These are phyloP conservation scores for Lecanosticta acicola DNA, from an alignment of 2,329 filamentous ascomycete species.

Conservation along the genomic window DNA sequence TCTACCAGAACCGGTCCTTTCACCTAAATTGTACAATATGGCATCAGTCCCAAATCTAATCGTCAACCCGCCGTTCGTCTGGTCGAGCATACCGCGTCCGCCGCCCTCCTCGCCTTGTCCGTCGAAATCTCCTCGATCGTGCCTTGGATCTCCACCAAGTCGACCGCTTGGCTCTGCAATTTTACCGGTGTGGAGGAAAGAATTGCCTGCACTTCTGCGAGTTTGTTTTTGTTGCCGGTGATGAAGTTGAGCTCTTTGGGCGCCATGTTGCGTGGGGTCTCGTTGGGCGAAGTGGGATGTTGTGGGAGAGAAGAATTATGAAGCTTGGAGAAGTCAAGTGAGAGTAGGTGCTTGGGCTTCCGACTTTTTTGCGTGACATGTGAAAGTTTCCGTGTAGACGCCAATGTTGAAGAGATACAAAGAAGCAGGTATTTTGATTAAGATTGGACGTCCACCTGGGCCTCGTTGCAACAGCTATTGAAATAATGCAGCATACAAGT, in stretches of 20 bases:
- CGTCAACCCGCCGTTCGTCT: too few species aligned
- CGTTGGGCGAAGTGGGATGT: constrained; percentile 1
- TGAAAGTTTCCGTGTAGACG: neutral
- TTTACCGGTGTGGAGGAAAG: constrained; percentile 64
- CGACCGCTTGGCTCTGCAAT: constrained; percentile 67
- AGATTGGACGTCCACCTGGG: too few species aligned
- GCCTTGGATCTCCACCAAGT: constrained; percentile 86
- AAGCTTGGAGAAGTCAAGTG: neutral
- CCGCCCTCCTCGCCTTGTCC: constrained; percentile 81
- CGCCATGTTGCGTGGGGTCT: constrained; percentile 19
- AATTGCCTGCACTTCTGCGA: constrained; percentile 82
- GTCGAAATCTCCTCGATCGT: constrained; percentile 83
- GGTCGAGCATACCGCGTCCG: constrained; percentile 67
- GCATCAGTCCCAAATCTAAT: neutral
- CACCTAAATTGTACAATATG: constrained; percentile 51
- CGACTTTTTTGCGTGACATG: neutral
- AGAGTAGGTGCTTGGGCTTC: neutral
- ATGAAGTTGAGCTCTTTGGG: constrained; percentile 74
- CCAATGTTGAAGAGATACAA: neutral
- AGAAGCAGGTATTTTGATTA: too few species aligned
- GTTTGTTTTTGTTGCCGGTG: constrained; percentile 92
- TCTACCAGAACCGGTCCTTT: constrained; percentile 88
- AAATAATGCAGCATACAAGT: too few species aligned
- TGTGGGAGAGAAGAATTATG: neutral
- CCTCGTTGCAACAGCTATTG: too few species aligned